Percentiles rank a stretch among this genome's conserved stretches.
phyloP scores from a whole-genome alignment of 1,139 yeast genomes.

The Diutina ranongensis region DNA sequence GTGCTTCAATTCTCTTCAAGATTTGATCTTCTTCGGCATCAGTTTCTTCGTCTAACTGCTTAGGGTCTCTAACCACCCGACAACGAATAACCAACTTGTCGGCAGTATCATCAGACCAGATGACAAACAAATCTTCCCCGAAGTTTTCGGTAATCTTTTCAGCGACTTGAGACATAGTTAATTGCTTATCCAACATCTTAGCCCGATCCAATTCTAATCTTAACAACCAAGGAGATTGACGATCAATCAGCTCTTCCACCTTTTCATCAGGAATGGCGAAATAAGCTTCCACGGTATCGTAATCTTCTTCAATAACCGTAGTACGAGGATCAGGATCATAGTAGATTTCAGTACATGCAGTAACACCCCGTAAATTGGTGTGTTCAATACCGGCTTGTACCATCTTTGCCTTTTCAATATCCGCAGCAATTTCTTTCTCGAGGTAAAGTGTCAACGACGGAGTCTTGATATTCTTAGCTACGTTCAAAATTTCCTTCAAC shows the following conservation, averaged over 20 bases:
- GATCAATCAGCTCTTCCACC: slow-evolving; percentile 84
- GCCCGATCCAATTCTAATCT: slow-evolving; percentile 97
- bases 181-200: slow-evolving; percentile 94
- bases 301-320: slow-evolving; percentile 92
- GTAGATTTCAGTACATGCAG: slow-evolving; percentile 93
- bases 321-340: slow-evolving; percentile 97
- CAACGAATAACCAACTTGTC: slow-evolving; percentile 95
- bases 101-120: slow-evolving; percentile 99
- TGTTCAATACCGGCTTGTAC: slow-evolving; percentile 97
- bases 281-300: slow-evolving; percentile 93
- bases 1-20: slow-evolving; percentile 88
- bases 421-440: slow-evolving; percentile 67
- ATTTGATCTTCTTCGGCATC: slow-evolving; percentile 97
- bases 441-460: slow-evolving; percentile 92
- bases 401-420: slow-evolving; percentile 87
- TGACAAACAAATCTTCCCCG: slow-evolving; percentile 90
- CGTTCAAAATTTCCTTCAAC: slow-evolving; percentile 96
- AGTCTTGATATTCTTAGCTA: slow-evolving; percentile 96
- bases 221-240: slow-evolving; percentile 95
- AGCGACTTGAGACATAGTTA: slow-evolving; percentile 97
- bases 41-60: slow-evolving; percentile 82
- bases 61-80: slow-evolving; percentile 96
- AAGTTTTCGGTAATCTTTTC: slow-evolving; percentile 89
- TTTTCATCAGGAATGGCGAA: slow-evolving; percentile 97
- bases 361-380: slow-evolving; percentile 87